Conservation (phyloP, 345 rosid genomes). For the Pugionium cornutum region DNA sequence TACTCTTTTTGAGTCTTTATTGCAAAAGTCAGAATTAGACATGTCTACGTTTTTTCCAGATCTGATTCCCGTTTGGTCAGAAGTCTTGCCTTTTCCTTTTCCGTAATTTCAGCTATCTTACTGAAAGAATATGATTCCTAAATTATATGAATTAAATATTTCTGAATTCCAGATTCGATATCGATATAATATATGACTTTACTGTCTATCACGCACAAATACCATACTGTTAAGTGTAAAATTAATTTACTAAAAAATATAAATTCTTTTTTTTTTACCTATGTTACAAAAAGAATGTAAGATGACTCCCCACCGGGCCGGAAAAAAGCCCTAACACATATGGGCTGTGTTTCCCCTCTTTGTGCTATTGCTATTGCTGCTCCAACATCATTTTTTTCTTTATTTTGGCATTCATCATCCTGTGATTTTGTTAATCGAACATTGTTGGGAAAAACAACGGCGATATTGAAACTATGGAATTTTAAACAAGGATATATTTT, state of each 20-base stretch:
- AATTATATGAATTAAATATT: no score
- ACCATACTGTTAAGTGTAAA: not conserved
- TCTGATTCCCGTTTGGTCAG: not conserved
- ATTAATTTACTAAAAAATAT: not conserved
- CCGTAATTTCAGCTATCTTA: not conserved
- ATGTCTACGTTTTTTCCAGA: not conserved
- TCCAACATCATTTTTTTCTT: not conserved
- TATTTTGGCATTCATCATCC: no score
- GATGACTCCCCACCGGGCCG: not conserved
- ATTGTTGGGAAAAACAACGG: no score
- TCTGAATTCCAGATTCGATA: not conserved
- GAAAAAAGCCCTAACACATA: not conserved
- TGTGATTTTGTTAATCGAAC: no score
- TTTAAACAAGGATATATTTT: no score
- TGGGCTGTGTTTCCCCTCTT: not conserved
- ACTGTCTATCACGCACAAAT: not conserved
- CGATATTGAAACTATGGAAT: no score
- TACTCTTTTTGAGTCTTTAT: not conserved
- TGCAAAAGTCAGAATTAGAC: not conserved
- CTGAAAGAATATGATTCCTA: not conserved
- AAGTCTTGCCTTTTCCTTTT: conserved; percentile 4
- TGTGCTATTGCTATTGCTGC: conserved; percentile 14
- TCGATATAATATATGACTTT: not conserved
- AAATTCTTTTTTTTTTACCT: not conserved
- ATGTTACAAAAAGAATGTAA: not conserved